These are phyloP conservation scores for Pseudozyma flocculosa DNA, from an alignment of 1,284 basidiomycete genomes.

Conservation along the genomic window DNA sequence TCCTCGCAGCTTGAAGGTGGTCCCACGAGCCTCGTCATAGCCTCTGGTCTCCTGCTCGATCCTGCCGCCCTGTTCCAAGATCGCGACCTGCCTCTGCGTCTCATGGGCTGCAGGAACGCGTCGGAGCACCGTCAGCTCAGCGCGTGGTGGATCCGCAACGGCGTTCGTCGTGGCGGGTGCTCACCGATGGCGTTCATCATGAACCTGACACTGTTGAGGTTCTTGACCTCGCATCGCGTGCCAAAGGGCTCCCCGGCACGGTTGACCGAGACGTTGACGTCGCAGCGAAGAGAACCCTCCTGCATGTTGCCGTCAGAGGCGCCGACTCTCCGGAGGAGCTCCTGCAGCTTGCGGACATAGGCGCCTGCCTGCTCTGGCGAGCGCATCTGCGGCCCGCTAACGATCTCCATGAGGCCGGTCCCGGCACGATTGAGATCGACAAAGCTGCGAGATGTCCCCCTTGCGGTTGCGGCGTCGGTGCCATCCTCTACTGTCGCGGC, in stretches of 20 bases:
- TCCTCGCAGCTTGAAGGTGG: slow-evolving; percentile 78
- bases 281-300: slow-evolving; percentile 73
- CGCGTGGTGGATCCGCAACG: too few relatives aligned
- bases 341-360: slow-evolving; percentile 83
- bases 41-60: slow-evolving; percentile 86
- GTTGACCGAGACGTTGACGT: slow-evolving; percentile 81
- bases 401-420: slow-evolving; percentile 88
- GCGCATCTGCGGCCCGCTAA: slow-evolving; percentile 87
- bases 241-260: slow-evolving; percentile 67
- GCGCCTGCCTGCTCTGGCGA: slow-evolving; percentile 87
- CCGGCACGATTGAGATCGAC: slow-evolving; percentile 91
- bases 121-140: too few relatives aligned
- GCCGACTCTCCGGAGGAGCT: slow-evolving; percentile 76
- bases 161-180: background rate
- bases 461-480: background rate
- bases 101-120: slow-evolving; percentile 70
- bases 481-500: background rate
- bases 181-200: slow-evolving; percentile 82
- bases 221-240: slow-evolving; percentile 94
- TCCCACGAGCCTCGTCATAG: slow-evolving; percentile 77
- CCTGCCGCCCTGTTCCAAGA: slow-evolving; percentile 63
- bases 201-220: slow-evolving; percentile 87
- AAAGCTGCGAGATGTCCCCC: slow-evolving; percentile 14
- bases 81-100: slow-evolving; percentile 69
- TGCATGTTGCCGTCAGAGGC: slow-evolving; percentile 98